Percentiles rank a stretch among this genome's conserved stretches.
phyloP scores from a whole-genome alignment of 495 filamentous ascomycete species.

The Choiromyces venosus region DNA sequence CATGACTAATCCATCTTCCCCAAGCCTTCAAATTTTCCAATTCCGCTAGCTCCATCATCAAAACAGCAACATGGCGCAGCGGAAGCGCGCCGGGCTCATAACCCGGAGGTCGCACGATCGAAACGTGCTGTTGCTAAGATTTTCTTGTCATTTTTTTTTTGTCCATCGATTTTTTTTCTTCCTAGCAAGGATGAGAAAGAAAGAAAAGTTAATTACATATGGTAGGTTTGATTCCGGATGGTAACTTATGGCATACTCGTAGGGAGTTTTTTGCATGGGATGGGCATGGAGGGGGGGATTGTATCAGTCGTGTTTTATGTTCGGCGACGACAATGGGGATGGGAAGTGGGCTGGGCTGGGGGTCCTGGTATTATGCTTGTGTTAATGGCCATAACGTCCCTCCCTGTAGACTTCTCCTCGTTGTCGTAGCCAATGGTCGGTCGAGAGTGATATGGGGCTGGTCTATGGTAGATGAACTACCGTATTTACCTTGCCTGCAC shows the following conservation, averaged over 20 bases:
- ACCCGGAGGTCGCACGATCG: conserved; percentile 50
- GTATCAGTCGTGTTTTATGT: background rate
- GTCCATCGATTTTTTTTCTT: background rate
- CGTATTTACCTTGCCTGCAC: no score
- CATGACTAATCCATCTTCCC: background rate
- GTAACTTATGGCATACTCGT: no score
- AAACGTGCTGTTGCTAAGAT: conserved; percentile 46
- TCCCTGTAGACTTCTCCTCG: background rate
- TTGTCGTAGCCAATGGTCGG: no score
- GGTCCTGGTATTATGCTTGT: background rate
- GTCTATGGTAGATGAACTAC: no score
- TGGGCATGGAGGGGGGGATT: background rate
- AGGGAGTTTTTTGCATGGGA: no score
- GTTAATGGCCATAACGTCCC: background rate
- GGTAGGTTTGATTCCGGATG: no score
- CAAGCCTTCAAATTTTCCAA: no score
- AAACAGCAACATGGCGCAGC: conserved; percentile 47
- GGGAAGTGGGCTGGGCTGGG: background rate
- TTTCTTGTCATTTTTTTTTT: conserved; percentile 24
- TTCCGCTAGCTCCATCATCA: background rate
- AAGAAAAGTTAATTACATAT: no score
- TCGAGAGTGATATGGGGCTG: no score
- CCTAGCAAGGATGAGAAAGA: background rate
- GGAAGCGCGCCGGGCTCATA: conserved; percentile 51
- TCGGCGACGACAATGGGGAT: background rate